Evolutionary conservation across 2,329 filamentous ascomycete species (phyloP).

Genomic region (Beauveria asiatica): DNA sequence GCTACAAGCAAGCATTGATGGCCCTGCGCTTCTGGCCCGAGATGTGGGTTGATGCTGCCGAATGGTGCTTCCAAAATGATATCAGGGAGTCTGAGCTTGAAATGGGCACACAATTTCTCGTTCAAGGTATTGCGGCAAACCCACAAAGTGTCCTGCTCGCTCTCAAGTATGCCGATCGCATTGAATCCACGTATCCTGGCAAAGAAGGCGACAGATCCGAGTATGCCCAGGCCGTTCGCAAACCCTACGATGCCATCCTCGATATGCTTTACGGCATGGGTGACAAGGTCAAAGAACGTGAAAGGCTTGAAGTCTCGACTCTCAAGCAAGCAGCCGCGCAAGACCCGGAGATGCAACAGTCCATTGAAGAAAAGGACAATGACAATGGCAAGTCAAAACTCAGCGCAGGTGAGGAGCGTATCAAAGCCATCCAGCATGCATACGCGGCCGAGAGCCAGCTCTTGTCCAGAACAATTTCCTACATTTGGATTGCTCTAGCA

Average conservation of each 20-base stretch:
- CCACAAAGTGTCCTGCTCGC: constrained; percentile 88
- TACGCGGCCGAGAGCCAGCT: constrained; percentile 65
- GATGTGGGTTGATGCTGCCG: constrained; percentile 89
- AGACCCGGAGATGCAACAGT: constrained; percentile 27
- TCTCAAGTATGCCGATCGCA: constrained; percentile 79
- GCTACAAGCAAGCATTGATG: constrained; percentile 91
- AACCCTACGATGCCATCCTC: constrained; percentile 74
- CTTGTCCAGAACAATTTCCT: constrained; percentile 78
- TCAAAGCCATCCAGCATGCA: constrained; percentile 53
- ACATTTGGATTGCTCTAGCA: constrained; percentile 91
- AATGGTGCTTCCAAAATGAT: constrained; percentile 80
- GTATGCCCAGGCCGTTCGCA: constrained; percentile 69
- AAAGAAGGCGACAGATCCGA: constrained; percentile 72
- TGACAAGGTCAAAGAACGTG: constrained; percentile 59
- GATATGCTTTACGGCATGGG: constrained; percentile 83
- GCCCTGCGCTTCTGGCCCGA: constrained; percentile 90
- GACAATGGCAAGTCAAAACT: constrained; percentile 36
- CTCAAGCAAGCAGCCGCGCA: constrained; percentile 44
- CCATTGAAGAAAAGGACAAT: constrained; percentile 40
- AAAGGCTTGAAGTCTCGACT: constrained; percentile 48
- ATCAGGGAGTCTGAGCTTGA: constrained; percentile 52
- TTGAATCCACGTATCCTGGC: constrained; percentile 69
- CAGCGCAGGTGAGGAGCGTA: constrained; percentile 57
- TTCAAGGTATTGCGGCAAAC: constrained; percentile 78
- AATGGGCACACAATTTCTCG: constrained; percentile 65